Evolutionary conservation across 805 yeast species (phyloP).

Genomic region (Candida loeiensis): DNA sequence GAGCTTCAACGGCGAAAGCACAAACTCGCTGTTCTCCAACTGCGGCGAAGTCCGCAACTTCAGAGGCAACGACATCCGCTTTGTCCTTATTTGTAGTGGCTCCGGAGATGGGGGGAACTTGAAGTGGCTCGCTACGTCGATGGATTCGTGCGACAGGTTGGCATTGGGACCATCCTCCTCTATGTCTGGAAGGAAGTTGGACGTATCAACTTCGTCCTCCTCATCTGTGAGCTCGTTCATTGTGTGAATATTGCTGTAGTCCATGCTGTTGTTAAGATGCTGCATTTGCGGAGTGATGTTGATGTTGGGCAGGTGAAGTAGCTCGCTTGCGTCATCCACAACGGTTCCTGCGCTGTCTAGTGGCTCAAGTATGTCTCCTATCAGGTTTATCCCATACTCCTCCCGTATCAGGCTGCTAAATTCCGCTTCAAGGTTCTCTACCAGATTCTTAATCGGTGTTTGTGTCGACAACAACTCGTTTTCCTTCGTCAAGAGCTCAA

Average conservation of each 20-base stretch:
- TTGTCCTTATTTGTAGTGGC: background rate
- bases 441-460: conserved; percentile 10
- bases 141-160: conserved; percentile 8
- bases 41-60: conserved; percentile 21
- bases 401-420: background rate
- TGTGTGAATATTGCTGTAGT: conserved; percentile 15
- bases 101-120: conserved; percentile 22
- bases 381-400: too few species aligned
- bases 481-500: conserved; percentile 46
- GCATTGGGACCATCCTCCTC: conserved; percentile 3
- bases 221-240: conserved; percentile 22
- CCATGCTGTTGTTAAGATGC: conserved; percentile 7
- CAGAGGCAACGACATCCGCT: conserved; percentile 18
- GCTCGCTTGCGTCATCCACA: conserved; percentile 11
- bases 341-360: conserved; percentile 8
- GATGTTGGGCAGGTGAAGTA: conserved; percentile 9
- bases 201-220: conserved; percentile 8
- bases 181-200: background rate
- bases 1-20: conserved; percentile 41
- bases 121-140: conserved; percentile 22
- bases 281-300: conserved; percentile 6
- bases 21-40: conserved; percentile 31
- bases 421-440: background rate
- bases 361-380: conserved; percentile 8
- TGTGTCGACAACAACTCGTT: conserved; percentile 15